These are phyloP conservation scores for Acanthamoeba castellanii DNA, from an alignment of 208 protist genomes.

Conservation along the genomic window DNA sequence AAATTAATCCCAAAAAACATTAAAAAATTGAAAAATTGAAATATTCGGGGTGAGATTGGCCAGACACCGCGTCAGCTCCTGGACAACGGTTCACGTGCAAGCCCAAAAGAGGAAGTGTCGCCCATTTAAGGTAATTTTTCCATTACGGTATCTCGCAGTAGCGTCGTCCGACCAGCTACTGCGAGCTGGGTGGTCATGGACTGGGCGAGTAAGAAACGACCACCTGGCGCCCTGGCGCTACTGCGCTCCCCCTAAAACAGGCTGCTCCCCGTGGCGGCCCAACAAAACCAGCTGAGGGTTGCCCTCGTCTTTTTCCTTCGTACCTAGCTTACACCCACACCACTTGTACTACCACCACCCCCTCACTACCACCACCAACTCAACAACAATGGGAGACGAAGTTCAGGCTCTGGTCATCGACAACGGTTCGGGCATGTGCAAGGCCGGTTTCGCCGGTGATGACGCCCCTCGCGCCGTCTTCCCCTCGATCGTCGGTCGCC, in stretches of 20 bases:
- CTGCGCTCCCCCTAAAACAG: neutral
- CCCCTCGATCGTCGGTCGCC: constrained; percentile 92
- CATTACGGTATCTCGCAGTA: no score
- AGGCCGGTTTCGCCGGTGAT: constrained; percentile 96
- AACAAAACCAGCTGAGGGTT: neutral
- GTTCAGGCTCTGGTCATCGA: constrained; percentile 95
- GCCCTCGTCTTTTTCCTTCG: neutral
- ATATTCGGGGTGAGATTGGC: no score
- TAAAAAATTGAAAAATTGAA: no score
- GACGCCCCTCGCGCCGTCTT: constrained; percentile 95
- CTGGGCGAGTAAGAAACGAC: neutral
- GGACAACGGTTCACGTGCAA: no score
- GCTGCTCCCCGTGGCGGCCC: no score
- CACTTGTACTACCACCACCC: neutral
- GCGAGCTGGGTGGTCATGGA: neutral
- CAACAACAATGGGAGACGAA: constrained; percentile 90
- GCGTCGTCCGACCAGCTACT: no score
- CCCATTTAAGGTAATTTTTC: no score
- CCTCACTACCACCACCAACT: constrained; percentile 90
- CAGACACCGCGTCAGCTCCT: no score
- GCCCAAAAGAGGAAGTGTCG: no score
- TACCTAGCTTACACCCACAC: neutral
- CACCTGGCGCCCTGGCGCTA: neutral
- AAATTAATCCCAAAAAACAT: no score
- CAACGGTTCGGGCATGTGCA: constrained; percentile 95